Evolutionary conservation across 2,329 filamentous ascomycete genomes (phyloP).

Genomic region (Beauveria australis): DNA sequence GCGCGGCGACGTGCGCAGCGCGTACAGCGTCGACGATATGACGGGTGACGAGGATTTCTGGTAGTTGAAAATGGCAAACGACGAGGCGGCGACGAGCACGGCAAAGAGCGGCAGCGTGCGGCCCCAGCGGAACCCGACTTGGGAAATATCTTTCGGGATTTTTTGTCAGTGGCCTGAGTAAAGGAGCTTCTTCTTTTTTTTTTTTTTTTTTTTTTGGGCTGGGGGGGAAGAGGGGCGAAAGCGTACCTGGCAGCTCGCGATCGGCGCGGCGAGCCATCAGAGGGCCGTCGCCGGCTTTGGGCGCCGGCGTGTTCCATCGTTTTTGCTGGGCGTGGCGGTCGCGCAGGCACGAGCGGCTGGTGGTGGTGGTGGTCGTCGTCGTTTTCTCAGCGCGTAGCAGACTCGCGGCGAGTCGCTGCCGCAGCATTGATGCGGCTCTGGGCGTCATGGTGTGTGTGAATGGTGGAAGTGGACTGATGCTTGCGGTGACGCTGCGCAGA

Average conservation of each 20-base stretch:
- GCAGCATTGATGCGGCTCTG: not conserved
- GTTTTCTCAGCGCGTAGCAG: not conserved
- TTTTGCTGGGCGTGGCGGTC: conserved; percentile 25
- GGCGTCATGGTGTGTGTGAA: not conserved
- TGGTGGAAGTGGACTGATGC: not conserved
- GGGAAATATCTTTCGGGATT: conserved; percentile 28
- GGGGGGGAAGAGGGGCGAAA: not conserved
- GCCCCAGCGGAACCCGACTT: conserved; percentile 51
- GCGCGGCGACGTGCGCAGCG: conserved; percentile 68
- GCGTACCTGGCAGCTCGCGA: conserved; percentile 55
- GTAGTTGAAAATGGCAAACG: conserved; percentile 96
- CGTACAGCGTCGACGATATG: conserved; percentile 84
- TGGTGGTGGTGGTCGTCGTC: not conserved
- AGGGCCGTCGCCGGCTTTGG: conserved; percentile 52
- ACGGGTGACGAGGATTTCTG: conserved; percentile 85
- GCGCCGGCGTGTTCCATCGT: conserved; percentile 44
- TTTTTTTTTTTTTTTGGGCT: not conserved
- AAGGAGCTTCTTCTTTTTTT: no score
- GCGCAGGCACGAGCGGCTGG: conserved; percentile 10
- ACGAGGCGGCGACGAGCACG: conserved; percentile 58
- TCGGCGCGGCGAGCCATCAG: conserved; percentile 58
- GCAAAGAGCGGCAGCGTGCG: conserved; percentile 76
- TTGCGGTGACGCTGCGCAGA: not conserved
- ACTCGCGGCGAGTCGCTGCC: not conserved
- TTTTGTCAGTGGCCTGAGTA: no score